Evolutionary conservation across 2,329 filamentous ascomycete genomes (phyloP).

Genomic region (Aspergillus luchuensis): DNA sequence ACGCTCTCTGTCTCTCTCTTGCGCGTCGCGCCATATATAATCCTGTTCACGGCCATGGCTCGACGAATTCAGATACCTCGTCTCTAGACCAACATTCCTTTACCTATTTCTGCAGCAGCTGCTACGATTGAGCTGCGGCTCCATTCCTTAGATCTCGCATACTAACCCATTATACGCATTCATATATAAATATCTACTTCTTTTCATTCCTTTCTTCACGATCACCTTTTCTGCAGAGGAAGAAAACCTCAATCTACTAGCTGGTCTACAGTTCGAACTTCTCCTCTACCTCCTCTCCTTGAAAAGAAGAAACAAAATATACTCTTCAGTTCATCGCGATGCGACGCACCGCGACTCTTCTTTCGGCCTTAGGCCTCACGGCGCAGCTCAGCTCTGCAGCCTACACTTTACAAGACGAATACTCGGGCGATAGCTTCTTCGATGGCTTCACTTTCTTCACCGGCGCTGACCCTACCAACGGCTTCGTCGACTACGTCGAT

Average conservation of each 20-base stretch:
- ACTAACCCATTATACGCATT: neutral
- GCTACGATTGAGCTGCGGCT: neutral
- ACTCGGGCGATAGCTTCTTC: slow-evolving; percentile 52
- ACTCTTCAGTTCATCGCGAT: slow-evolving; percentile 21
- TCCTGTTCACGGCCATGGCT: neutral
- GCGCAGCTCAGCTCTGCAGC: slow-evolving; percentile 35
- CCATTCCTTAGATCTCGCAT: neutral
- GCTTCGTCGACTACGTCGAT: slow-evolving; percentile 71
- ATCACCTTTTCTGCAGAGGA: slow-evolving; percentile 5
- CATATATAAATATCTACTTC: neutral
- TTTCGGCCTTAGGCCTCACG: slow-evolving; percentile 33
- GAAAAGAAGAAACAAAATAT: slow-evolving; percentile 10
- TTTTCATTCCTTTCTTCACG: neutral
- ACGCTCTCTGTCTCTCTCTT: neutral
- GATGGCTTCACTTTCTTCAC: slow-evolving; percentile 56
- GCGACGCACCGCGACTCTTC: slow-evolving; percentile 30
- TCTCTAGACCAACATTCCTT: neutral
- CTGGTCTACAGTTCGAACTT: neutral
- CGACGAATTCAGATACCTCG: neutral
- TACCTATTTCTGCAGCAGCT: neutral
- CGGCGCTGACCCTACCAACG: slow-evolving; percentile 67
- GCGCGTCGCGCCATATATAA: neutral
- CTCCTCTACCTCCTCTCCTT: neutral
- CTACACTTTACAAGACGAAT: slow-evolving; percentile 52
- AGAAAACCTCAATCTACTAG: slow-evolving; percentile 18